Evolutionary conservation across 106 monocot species (phyloP), one percentile per base, ranked within the genome.

Genomic region (Apostasia shenzhenica): DNA sequence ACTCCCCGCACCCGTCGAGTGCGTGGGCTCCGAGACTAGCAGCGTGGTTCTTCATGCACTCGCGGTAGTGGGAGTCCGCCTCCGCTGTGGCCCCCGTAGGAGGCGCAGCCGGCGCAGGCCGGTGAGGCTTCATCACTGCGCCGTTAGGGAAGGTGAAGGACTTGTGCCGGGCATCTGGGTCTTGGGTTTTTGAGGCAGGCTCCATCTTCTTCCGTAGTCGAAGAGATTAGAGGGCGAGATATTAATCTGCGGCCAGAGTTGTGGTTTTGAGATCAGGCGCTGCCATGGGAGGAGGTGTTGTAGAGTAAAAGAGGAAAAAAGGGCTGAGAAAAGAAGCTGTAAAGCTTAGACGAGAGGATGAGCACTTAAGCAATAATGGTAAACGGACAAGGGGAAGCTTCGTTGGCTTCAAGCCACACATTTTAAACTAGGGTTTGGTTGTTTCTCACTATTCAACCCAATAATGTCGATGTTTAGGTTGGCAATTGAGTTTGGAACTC

Each of bases 21-120:
- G 87, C 84, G 75, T 91, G 87, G 40, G 84, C 80, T 14, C 91
- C 91, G 2, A 88, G 72, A 62, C 73, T 51, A 3, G 88, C 92
- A 5, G 92, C 92, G 72, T 92, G 92, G 81, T 92, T 92, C 85
- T 79, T 85, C 48, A 83, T 73, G 79, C 92, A 92, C 72, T 92
- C 88, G 1, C 78, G 56, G 78, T 88, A 92, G 14, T 4, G 11
- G 12, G n/a, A 41, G 6, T 59, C 59, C n/a, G 37, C 63, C n/a
- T 42, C 45, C 43, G 43, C 45, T 46, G 45, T 26, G 26, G 26
- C 26, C 48, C 48, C 48, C 2, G 48, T 47, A 4, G 65, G 8
- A 13, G 14, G 41, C 38, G 61, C 6, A 8, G 61, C 38, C 61
- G 61, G 10, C 41, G 37, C 5, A 5, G 13, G 55, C 46, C 8